phyloP scores from a whole-genome alignment of 192 early-diverging fungal species.

The Podila clonocystis region DNA sequence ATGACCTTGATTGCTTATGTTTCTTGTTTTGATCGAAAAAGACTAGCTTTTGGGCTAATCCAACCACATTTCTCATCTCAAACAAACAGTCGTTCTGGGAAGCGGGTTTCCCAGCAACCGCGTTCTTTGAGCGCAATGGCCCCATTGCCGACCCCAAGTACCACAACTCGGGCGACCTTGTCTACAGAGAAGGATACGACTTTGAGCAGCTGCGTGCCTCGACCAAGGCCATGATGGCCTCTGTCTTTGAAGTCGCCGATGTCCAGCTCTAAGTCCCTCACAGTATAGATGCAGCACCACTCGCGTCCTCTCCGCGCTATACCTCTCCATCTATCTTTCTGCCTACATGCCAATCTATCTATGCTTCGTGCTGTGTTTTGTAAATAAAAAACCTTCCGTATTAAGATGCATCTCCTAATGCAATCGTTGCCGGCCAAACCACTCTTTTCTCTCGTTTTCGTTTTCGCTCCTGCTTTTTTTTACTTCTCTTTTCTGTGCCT shows the following conservation, averaged over 20 bases:
- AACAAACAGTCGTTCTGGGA: constrained; percentile 51
- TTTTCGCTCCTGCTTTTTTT: neutral
- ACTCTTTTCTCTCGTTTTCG: too few relatives aligned
- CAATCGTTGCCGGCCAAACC: too few relatives aligned
- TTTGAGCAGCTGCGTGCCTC: constrained; percentile 51
- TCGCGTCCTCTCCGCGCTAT: neutral
- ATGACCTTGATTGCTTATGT: neutral
- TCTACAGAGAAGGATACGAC: constrained; percentile 54
- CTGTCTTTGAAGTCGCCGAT: constrained; percentile 54
- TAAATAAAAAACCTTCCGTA: neutral
- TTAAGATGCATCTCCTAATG: too few relatives aligned
- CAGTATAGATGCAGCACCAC: neutral
- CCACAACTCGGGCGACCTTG: constrained; percentile 56
- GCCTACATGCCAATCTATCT: neutral
- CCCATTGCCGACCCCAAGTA: constrained; percentile 59
- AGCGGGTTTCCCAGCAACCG: constrained; percentile 49
- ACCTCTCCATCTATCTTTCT: too few relatives aligned
- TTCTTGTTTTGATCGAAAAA: neutral
- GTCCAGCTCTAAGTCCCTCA: constrained; percentile 7
- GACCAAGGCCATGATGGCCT: constrained; percentile 54
- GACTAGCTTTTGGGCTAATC: too few relatives aligned
- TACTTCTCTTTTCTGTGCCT: neutral
- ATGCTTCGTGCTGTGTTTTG: neutral
- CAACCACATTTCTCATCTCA: too few relatives aligned
- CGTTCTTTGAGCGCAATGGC: constrained; percentile 58